Conservation (phyloP, 495 filamentous ascomycete species). For the Hyphodiscus hymeniophilus region DNA sequence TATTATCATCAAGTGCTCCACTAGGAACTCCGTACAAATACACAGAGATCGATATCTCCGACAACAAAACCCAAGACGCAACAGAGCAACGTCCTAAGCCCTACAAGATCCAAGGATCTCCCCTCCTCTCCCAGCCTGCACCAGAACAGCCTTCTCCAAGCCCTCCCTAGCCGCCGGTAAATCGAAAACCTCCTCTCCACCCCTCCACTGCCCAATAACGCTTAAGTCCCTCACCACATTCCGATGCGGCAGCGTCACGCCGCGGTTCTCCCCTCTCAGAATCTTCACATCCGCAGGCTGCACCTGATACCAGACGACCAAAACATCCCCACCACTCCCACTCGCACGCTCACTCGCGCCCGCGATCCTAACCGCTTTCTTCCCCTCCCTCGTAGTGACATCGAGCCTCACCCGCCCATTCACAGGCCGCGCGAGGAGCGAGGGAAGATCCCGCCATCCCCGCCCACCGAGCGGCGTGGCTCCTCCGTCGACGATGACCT, state of each 20-base stretch:
- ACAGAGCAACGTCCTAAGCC: too few species aligned
- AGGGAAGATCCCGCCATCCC: not conserved
- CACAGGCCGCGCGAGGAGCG: too few species aligned
- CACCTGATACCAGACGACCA: conserved; percentile 13
- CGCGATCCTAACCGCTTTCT: not conserved
- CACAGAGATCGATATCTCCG: too few species aligned
- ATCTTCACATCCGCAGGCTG: conserved; percentile 15
- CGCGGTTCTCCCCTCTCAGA: conserved; percentile 19
- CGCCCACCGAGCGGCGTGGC: conserved; percentile 11
- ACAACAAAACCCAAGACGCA: too few species aligned
- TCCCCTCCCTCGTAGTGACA: not conserved
- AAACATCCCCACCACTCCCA: conserved; percentile 4
- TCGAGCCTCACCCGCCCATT: conserved; percentile 3
- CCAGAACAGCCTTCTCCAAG: conserved; percentile 5
- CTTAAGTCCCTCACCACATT: conserved; percentile 14
- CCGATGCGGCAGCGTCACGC: conserved; percentile 14
- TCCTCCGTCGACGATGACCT: conserved; percentile 18
- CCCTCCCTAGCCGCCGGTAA: not conserved
- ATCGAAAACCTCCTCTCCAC: conserved; percentile 12
- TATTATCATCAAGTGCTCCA: too few species aligned
- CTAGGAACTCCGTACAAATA: too few species aligned
- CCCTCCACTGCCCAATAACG: conserved; percentile 20
- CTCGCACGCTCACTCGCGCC: not conserved
- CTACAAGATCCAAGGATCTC: not conserved
- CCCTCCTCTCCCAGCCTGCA: conserved; percentile 5